phyloP scores from a whole-genome alignment of 2,329 filamentous ascomycete species.

The Rhynchosporium secalis region DNA sequence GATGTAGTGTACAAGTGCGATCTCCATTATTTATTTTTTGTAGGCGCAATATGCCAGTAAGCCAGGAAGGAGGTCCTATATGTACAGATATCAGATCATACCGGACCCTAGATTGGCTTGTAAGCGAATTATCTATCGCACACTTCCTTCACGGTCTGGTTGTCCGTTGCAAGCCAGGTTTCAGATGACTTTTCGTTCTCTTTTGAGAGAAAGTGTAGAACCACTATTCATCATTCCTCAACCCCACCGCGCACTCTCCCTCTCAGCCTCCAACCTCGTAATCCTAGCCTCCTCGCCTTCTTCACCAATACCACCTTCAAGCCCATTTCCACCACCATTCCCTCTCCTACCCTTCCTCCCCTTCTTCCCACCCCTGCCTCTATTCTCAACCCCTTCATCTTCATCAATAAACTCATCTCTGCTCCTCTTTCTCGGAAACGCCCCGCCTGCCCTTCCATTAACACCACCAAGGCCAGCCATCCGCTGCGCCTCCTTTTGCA shows the following conservation, averaged over 20 bases:
- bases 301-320: conserved; percentile 17
- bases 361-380: conserved; percentile 48
- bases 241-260: conserved; percentile 49
- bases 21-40: too few relatives aligned
- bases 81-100: too few relatives aligned
- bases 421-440: conserved; percentile 44
- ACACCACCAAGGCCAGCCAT: conserved; percentile 53
- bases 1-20: too few relatives aligned
- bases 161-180: too few relatives aligned
- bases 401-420: conserved; percentile 45
- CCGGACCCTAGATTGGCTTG: too few relatives aligned
- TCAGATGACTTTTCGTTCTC: too few relatives aligned
- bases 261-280: conserved; percentile 56
- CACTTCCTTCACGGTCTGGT: too few relatives aligned
- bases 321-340: conserved; percentile 12
- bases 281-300: conserved; percentile 40
- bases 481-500: conserved; percentile 68
- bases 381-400: conserved; percentile 44
- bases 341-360: conserved; percentile 46
- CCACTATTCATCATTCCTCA: conserved; percentile 1
- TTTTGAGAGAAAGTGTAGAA: too few relatives aligned
- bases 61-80: too few relatives aligned
- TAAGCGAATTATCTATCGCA: too few relatives aligned
- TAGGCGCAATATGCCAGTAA: too few relatives aligned
- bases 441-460: too few relatives aligned